Base-by-base conservation (phyloP, 352 stramenopile species). In the Globisporangium parvum region DNA sequence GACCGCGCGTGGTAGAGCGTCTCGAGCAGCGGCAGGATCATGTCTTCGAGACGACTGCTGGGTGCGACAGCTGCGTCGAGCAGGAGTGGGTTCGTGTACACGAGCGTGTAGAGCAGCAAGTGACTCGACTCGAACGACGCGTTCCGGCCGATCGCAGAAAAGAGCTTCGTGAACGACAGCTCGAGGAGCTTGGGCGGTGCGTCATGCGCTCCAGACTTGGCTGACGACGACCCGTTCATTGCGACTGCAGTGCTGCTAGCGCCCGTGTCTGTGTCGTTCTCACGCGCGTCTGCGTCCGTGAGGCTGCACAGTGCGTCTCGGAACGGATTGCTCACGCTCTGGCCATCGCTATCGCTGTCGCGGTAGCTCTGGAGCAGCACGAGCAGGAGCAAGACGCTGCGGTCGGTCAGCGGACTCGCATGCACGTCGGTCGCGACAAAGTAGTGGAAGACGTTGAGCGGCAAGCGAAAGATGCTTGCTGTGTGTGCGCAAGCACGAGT, bases 361-460 rank as follows among this genome's bases (percentile, higher is more conserved):
- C 78, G 70, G 52, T 74, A 88, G 51, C 80, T 87, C 52, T 87
- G 77, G 26, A 93, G 63, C 10, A 93, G 55, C 9, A 89, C 67
- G 11, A 91, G 61, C 14, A 91, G 50, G n/a, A 91, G 24, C 8
- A 93, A 53, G 9, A 71, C 70, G 31, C 80, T 89, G 1, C 83
- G 80, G 39, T 93, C 80, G 5, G 75, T 72, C 23, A 93, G 63
- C 3, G 79, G 80, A 35, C 71, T 86, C 28, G 74, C 63, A 15
- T 69, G 71, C 28, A 64, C 71, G 20, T 86, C 79, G 26, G 60
- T 65, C 21, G 70, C 56, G 8, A 87, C 77, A 37, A 91, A 89
- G 54, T 83, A 90, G n/a, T 72, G 62, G 42, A 85, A 74, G 51
- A 89, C 86, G 44, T 49, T 84, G 60, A 73, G 63, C 17, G 78